phyloP scores from a whole-genome alignment of 257 asterid species.

The Fraxinus excelsior region DNA sequence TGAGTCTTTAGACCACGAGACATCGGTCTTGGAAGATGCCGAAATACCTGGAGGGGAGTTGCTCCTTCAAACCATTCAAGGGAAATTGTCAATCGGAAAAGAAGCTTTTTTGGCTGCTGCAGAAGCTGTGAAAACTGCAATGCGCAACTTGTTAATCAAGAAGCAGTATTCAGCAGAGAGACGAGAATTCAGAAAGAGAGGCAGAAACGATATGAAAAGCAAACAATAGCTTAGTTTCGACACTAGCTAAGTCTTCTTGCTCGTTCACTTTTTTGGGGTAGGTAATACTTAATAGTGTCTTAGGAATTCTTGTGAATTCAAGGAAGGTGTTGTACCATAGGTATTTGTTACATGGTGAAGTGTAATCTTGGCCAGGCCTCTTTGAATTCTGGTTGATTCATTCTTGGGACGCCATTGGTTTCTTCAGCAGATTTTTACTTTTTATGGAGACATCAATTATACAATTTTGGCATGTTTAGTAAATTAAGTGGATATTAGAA shows the following conservation, averaged over 20 bases:
- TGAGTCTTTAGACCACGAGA: constrained; percentile 30
- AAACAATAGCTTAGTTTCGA: constrained; percentile 16
- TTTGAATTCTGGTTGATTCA: not conserved
- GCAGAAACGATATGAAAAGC: constrained; percentile 72
- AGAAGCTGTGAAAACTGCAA: constrained; percentile 73
- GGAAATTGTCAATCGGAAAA: constrained; percentile 53
- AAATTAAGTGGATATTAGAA: not conserved
- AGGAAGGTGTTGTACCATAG: not conserved
- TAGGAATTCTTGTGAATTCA: not conserved
- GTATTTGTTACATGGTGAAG: not conserved
- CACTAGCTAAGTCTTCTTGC: not conserved
- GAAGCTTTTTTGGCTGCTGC: constrained; percentile 69
- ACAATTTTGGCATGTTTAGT: not conserved
- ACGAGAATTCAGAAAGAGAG: constrained; percentile 72
- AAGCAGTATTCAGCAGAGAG: constrained; percentile 77
- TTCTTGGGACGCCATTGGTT: not conserved
- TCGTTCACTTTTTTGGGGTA: not conserved
- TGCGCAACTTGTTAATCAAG: constrained; percentile 85
- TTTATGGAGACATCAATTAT: not conserved
- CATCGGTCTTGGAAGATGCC: constrained; percentile 50
- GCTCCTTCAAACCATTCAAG: constrained; percentile 65
- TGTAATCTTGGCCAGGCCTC: no score
- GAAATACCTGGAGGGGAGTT: constrained; percentile 64
- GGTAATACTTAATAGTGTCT: not conserved
- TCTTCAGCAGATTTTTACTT: not conserved